Percentiles rank a stretch among this genome's conserved stretches.
Conservation (phyloP, 1,139 yeast genomes). For the Hyphopichia khmerensis region DNA sequence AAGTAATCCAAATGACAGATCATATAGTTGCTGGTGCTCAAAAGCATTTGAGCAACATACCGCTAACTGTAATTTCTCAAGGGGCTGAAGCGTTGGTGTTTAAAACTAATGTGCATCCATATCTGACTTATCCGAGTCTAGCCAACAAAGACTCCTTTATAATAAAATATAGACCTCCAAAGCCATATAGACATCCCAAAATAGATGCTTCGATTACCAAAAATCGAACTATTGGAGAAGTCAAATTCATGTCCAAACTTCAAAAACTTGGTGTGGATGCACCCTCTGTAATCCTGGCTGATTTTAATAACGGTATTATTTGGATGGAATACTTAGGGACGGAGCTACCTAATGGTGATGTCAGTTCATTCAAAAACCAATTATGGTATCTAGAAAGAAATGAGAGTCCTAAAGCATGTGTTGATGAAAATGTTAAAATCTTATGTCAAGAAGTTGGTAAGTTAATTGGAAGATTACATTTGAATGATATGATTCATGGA, state of each 20-base stretch:
- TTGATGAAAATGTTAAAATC: slow-evolving; percentile 34
- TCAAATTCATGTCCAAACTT: slow-evolving; percentile 68
- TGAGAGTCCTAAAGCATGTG: slow-evolving; percentile 20
- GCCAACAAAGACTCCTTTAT: slow-evolving; percentile 44
- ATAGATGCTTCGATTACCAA: slow-evolving; percentile 77
- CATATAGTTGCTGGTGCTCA: slow-evolving; percentile 41
- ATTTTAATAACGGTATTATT: slow-evolving; percentile 73
- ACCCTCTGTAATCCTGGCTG: slow-evolving; percentile 72
- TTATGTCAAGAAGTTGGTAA: slow-evolving; percentile 59
- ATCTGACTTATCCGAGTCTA: slow-evolving; percentile 34
- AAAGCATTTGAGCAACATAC: slow-evolving; percentile 44
- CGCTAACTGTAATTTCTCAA: slow-evolving; percentile 65
- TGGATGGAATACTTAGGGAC: slow-evolving; percentile 85
- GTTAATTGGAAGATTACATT: slow-evolving; percentile 71
- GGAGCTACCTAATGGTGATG: slow-evolving; percentile 43
- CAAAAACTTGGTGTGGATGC: slow-evolving; percentile 55
- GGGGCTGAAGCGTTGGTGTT: slow-evolving; percentile 96
- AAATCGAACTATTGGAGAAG: slow-evolving; percentile 81
- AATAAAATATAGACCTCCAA: slow-evolving; percentile 84
- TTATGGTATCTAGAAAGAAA: slow-evolving; percentile 59
- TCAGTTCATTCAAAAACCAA: slow-evolving; percentile 68
- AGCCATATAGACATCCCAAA: slow-evolving; percentile 83
- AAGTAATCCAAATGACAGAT: slow-evolving; percentile 36
- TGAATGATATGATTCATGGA: slow-evolving; percentile 84
- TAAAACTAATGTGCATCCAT: slow-evolving; percentile 67